Percentiles rank a stretch among this genome's conserved stretches.
Evolutionary conservation across 148 eudicot species (phyloP).

Genomic region (Amaranthus hypochondriacus): DNA sequence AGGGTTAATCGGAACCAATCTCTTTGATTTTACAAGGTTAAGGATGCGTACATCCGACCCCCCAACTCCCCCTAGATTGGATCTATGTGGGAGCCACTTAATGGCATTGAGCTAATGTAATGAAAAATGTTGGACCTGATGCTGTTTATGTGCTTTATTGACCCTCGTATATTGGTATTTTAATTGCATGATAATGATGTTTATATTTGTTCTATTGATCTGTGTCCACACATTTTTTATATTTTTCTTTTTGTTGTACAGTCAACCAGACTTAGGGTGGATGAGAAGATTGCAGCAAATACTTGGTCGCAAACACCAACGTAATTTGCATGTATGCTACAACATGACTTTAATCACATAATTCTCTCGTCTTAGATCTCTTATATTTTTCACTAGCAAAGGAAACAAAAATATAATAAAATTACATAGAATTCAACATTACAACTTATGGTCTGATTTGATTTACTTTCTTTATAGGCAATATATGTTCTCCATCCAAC

Average conservation of each 20-base stretch:
- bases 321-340: slow-evolving; percentile 78
- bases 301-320: slow-evolving; percentile 93
- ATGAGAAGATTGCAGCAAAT: slow-evolving; percentile 90
- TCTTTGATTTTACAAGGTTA: too few relatives aligned
- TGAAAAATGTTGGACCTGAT: too few relatives aligned
- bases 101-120: too few relatives aligned
- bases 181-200: too few relatives aligned
- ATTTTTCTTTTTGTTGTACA: slow-evolving; percentile 26
- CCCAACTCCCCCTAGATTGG: too few relatives aligned
- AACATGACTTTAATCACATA: slow-evolving; percentile 1
- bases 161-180: neutral
- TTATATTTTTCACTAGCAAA: neutral
- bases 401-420: neutral
- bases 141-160: too few relatives aligned
- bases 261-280: slow-evolving; percentile 97
- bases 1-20: too few relatives aligned
- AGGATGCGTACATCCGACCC: too few relatives aligned
- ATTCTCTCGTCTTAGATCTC: neutral
- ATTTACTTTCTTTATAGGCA: slow-evolving; percentile 41
- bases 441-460: slow-evolving; percentile 13
- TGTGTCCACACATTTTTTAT: neutral
- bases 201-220: neutral
- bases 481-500: slow-evolving; percentile 94
- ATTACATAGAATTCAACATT: neutral
- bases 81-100: too few relatives aligned